These are phyloP conservation scores for Flaveria linearis DNA, from an alignment of 129 eudicot genomes.

Conservation along the genomic window DNA sequence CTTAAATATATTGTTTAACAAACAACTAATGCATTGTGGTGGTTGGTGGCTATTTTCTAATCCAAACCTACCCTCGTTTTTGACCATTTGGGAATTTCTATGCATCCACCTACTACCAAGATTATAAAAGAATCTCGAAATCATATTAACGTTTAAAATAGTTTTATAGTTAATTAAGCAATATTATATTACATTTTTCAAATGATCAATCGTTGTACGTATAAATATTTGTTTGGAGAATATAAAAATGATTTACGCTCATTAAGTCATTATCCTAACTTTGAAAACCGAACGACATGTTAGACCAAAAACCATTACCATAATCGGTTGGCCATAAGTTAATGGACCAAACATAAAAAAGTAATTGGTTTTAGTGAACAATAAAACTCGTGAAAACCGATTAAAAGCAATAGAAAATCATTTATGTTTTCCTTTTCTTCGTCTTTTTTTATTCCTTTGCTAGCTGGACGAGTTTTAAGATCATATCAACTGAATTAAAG, in stretches of 20 bases:
- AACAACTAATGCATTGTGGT: not conserved
- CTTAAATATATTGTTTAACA: not conserved
- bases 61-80: conserved; percentile 23
- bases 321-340: not conserved
- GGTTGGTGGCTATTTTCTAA: conserved; percentile 28
- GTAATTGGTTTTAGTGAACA: not conserved
- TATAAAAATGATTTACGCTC: too few relatives aligned
- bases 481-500: too few relatives aligned
- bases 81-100: conserved; percentile 30
- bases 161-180: not conserved
- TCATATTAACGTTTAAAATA: conserved; percentile 2
- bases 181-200: not conserved
- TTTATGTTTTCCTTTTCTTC: not conserved
- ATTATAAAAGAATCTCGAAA: conserved; percentile 11
- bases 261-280: too few relatives aligned
- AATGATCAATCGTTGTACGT: not conserved
- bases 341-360: not conserved
- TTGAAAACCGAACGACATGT: too few relatives aligned
- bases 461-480: too few relatives aligned
- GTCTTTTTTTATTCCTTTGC: too few relatives aligned
- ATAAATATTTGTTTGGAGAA: not conserved
- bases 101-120: conserved; percentile 22
- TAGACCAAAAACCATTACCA: not conserved
- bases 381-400: not conserved
- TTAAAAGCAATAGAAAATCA: not conserved